A percentile compares a stretch with the other conserved stretches of the same genome.
These are phyloP conservation scores for Lachnellula willkommii DNA, from an alignment of 2,329 filamentous ascomycete genomes.

Conservation along the genomic window DNA sequence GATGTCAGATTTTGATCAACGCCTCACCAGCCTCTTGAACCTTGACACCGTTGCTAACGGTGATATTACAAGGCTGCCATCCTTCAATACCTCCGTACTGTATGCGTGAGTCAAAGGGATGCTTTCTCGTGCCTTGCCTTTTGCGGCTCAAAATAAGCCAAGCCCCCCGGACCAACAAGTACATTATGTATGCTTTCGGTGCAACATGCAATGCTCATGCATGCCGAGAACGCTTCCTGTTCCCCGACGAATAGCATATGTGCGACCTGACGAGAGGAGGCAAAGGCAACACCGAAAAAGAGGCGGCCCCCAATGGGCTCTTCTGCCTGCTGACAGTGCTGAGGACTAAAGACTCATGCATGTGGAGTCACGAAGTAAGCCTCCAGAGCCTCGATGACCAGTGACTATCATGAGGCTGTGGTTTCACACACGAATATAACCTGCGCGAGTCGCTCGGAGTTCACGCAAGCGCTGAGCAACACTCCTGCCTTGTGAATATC, in stretches of 20 bases:
- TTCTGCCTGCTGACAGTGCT: neutral
- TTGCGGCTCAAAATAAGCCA: neutral
- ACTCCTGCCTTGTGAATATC: neutral
- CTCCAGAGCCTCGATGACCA: neutral
- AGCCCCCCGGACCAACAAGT: neutral
- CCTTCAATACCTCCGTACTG: too few relatives aligned
- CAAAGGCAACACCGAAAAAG: neutral
- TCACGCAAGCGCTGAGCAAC: constrained; percentile 1
- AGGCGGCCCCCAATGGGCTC: neutral
- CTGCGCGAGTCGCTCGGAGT: neutral
- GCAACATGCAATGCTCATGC: neutral
- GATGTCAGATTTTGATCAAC: neutral
- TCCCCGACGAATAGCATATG: neutral
- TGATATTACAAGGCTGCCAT: neutral
- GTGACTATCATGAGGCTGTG: constrained; percentile 1
- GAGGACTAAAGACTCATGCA: neutral
- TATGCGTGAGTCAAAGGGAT: neutral
- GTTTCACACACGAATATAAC: neutral
- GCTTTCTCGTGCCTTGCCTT: neutral
- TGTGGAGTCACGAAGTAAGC: neutral
- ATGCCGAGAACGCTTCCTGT: neutral
- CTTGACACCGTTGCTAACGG: neutral
- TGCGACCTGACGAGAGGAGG: neutral
- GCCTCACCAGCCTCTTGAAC: too few relatives aligned
- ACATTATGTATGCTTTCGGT: neutral